Evolutionary conservation across 2,329 filamentous ascomycete genomes (phyloP), one percentile per base, ranked within the genome.

Genomic region (Leptographium radiaticola): DNA sequence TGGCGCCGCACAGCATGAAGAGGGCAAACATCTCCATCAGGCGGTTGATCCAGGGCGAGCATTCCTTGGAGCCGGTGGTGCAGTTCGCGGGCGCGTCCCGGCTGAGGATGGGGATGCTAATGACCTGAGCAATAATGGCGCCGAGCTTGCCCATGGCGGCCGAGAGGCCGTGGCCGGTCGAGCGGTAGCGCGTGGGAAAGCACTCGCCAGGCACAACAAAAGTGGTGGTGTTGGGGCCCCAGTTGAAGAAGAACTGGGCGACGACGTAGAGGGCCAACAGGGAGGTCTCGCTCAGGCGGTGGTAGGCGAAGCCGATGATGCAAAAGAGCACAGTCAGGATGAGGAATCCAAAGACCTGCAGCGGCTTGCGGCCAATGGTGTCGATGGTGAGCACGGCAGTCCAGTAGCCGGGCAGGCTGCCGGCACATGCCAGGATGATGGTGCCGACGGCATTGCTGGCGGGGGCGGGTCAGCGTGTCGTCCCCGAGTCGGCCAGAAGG

Each of bases 321-420:
- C 74, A 73, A 63, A 85, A 86, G 12, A 84, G 64, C 46, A 80
- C 68, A 2, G 80, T 84, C 6, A 86, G 70, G 16, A 84, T 62
- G 2, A 73, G 59, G 64, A 85, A 86, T 16, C 81, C 81, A 46
- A 75, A 63, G 2, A 86, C 66, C 65, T 88, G 88, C 31, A 93
- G 83, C 1, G 86, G 77, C 67, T 88, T 90, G 56, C 87, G 84
- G 11, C 87, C 87, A 16, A 90, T 61, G 1, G 78, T 87, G 66
- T 91, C 87, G 56, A 89, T 80, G 1, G 79, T 81, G 13, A 84
- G 73, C 33, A 90, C 79, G 2, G 85, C 86, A 11, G 84, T 76
- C 85, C 85, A 89, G 70, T 90, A 91, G 13, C 87, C 87, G 0
- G 87, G 87, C 6, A 91, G 79, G 15, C 86, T 82, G 40, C 87